Conservation (phyloP, 169 alveolate species). For the Cyclospora cayetanensis region DNA sequence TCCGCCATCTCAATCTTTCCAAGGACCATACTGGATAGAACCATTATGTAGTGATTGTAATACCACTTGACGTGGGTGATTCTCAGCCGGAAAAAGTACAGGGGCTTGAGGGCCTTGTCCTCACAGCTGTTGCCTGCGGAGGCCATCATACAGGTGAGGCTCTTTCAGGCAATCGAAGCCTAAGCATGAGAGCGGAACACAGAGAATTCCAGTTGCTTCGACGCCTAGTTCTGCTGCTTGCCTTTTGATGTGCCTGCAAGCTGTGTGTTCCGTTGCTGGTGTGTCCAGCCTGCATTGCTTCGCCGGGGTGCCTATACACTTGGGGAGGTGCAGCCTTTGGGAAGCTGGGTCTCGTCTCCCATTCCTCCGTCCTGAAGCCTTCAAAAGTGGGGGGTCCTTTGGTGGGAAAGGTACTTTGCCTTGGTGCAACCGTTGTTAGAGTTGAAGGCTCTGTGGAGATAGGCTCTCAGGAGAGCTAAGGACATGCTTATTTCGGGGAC, state of each 20-base stretch:
- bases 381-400: slow-evolving; percentile 64
- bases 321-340: slow-evolving; percentile 81
- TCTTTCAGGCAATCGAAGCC: neutral
- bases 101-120: neutral
- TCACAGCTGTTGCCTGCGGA: slow-evolving; percentile 25
- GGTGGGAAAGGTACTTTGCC: slow-evolving; percentile 17
- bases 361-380: slow-evolving; percentile 69
- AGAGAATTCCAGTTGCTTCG: too few species aligned
- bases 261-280: neutral
- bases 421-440: too few species aligned
- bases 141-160: slow-evolving; percentile 37
- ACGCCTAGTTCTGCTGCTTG: too few species aligned
- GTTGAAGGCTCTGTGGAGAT: too few species aligned
- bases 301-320: slow-evolving; percentile 71
- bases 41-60: neutral
- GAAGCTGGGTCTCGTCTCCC: slow-evolving; percentile 71
- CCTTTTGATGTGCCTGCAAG: neutral
- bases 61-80: too few species aligned
- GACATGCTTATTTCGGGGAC: too few species aligned
- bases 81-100: slow-evolving; percentile 1
- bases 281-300: slow-evolving; percentile 41
- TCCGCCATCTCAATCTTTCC: neutral
- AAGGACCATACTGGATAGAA: neutral
- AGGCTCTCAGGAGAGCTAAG: too few species aligned
- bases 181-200: too few species aligned